Base-by-base conservation (phyloP, 2,329 filamentous ascomycete genomes). In the Colletotrichum neosansevieriae region DNA sequence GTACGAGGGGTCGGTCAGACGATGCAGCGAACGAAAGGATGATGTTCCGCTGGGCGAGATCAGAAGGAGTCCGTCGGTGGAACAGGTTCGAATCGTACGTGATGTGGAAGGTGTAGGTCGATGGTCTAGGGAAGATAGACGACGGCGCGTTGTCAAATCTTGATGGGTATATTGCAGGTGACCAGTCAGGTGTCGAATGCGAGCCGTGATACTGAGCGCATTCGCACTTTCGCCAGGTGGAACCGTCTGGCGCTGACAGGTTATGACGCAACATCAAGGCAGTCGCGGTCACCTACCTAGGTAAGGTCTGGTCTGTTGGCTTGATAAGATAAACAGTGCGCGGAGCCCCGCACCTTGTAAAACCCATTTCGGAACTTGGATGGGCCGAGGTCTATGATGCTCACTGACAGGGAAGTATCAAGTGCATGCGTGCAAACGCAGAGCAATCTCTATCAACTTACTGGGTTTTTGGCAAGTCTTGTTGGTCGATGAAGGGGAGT, bases 361-460 rank as follows among this genome's bases (percentile, higher is more conserved):
- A 29, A 29, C 3, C 24, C 24, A 29, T 29, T 29, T 34, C 62
- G 57, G 63, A 32, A 42, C 38, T 49, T 49, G 13, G 7, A 62
- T 47, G 29, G 17, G 15, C 29, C 58, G 49, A 34, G 47, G 36
- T 66, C 63, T 47, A 66, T 62, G 63, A 62, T 62, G 49, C 58
- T n/a, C 24, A 29, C 6, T 29, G 24, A 29, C 4, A 3, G 29
- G 7, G 6, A 29, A 9, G 29, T 29, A 29, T 9, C 29, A 29
- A 29, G 29, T 29, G 29, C 29, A 29, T 29, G 29, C 29, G 7
- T 29, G 29, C 29, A 29, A 29, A 29, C 29, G 29, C 29, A 29
- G 29, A 2, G 29, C 9, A 29, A 29, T 7, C 6, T 29, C 6
- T 29, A 2, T 9, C 29, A 9, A 29, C 2, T 29, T 7, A 4